Base-by-base conservation (phyloP, 2,329 filamentous ascomycete genomes). In the Claviceps quebecensis region DNA sequence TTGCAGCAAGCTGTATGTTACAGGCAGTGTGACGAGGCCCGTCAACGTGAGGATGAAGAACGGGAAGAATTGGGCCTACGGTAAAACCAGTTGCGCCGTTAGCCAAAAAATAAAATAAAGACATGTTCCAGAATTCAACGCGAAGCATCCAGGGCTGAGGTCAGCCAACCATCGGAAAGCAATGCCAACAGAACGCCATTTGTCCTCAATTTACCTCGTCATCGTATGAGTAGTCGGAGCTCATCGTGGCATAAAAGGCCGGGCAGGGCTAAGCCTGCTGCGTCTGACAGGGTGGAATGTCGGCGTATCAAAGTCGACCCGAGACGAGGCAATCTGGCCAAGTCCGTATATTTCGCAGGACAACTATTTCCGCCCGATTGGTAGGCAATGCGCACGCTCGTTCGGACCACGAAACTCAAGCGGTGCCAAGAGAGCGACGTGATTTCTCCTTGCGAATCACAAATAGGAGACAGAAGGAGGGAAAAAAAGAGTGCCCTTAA, bases 181-280 rank as follows among this genome's bases (percentile, higher is more conserved):
- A 26, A n/a, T 37, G 19, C 8, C 19, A 48, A 13, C 4, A 39
- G 23, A 14, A 23, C 2, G 22, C 41, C n/a, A 16, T 26, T 44
- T 44, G 14, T 26, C 6, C 14, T 43, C 40, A 19, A 19, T 69
- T 57, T 66, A 85, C 84, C 80, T 93, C 82, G 66, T 95, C 87
- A 78, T 98, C 93, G 74, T 98, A 98, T 63, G 87, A 94, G 77
- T 98, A 98, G 70, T 97, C 91, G 63, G 86, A 87, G 66, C 84
- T 90, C 82, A 93, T 93, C 67, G 74, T 83, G 72, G 61, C 68
- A 48, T 22, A 39, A 48, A 45, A 14, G 60, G 60, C 59, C 57
- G 57, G 54, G 46, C 60, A 60, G 61, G 65, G 66, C 68, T 65
- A 62, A 62, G 59, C 59, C 63, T 56, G 61, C 65, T 62, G 59